Evolutionary conservation across 2,329 filamentous ascomycete genomes (phyloP), one percentile per base, ranked within the genome.

Genomic region (Aspergillus sp.): DNA sequence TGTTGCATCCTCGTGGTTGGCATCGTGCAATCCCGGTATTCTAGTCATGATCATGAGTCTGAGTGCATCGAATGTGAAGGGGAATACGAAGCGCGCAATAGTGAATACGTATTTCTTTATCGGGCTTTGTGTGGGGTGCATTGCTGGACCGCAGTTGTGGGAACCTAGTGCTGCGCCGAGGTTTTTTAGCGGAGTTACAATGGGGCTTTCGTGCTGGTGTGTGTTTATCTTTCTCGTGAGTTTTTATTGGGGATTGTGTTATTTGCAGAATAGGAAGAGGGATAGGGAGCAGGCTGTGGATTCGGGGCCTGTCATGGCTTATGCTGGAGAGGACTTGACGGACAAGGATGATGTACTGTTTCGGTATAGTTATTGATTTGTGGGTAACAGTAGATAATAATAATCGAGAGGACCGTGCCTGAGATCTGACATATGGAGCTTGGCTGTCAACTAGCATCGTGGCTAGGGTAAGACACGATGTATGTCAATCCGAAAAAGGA

Each of bases 51-150:
- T 73, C 0, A 65, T 75, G 17, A 69, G 64, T 6, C 64, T 77
- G 1, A 66, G 61, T 4, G 73, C 73, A 0, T 76, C 73, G 13
- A 77, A 77, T 45, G 67, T 74, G 17, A 71, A 73, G 38, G 74
- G 75, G 0, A 77, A 77, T 56, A 77, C 74, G 1, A 78, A 77
- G 53, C 66, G 68, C 6, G 62, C 72, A 5, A 63, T 73, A 3
- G 68, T 74, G 20, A 75, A 70, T 45, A 64, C 68, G 4, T 61
- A 75, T 50, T 77, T 74, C 60, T 77, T 77, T 57, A 70, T 77
- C 30, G 73, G 71, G 0, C 77, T 76, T 56, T 72, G 67, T 38
- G 67, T 65, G 10, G 73, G 72, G 2, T 69, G 67, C 52, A 75
- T 75, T 38, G 69, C 60, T 0, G 61, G 61, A 2, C 74, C 75